Evolutionary conservation across 164 flowering plant species (phyloP), one percentile per base, ranked within the genome.

Genomic region (Magnolia sinica): DNA sequence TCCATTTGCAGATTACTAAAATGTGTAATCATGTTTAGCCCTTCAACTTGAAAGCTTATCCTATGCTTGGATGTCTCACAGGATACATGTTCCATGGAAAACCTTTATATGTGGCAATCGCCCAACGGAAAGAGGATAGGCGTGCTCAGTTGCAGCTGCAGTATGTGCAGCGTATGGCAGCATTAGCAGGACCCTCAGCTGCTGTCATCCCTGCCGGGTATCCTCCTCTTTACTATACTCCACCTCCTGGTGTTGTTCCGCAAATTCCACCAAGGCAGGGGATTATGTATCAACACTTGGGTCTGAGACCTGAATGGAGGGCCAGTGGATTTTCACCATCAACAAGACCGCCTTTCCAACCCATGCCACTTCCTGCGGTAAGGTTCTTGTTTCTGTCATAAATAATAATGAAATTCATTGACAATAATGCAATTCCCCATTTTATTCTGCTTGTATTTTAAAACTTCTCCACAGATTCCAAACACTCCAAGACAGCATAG

Each of bases 101-200:
- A 81, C 97, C 98, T 79, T 76, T 92, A 11, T 92, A 90, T 79
- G 92, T 89, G 78, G 88, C 98, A 71, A 85, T 91, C 72, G 97
- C 98, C 75, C 96, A 92, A 80, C 87, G 89, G 75, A 92, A 92
- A 80, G 96, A 90, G 83, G 96, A 89, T n/a, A 89, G 98, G 70
- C 86, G 85, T 80, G 92, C 89, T 45, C 91, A 88, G 29, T 82
- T 94, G 84, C 92, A 87, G 77, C 68, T 87, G 37, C 88, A 86
- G 23, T 86, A 84, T 88, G 85, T 88, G 24, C 94, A 91, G 52
- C 85, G 74, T 1, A 63, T 87, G 78, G 75, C 87, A 45, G 89
- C 87, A 76, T 67, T 90, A 72, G 79, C 86, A 9, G 95, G 92
- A 68, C 76, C 87, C 69, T 80, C 95, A 51, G 55, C 92, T 78